Evolutionary conservation across 164 flowering plant species (phyloP).

Genomic region (Chimonanthus praecox): DNA sequence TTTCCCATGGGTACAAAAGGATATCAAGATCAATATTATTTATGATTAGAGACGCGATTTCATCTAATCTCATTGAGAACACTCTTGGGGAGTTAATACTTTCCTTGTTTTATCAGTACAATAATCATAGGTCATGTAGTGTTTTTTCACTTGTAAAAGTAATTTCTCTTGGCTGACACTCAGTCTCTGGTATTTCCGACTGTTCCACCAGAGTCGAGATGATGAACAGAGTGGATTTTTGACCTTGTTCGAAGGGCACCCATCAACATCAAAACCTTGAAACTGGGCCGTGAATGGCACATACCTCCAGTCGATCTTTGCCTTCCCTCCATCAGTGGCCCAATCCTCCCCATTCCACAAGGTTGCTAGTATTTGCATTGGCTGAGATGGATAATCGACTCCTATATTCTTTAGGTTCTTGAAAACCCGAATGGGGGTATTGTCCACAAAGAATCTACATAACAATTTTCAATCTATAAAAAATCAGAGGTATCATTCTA

Average conservation of each 20-base stretch:
- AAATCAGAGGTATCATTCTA: no score
- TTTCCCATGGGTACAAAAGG: neutral
- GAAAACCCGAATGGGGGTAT: slow-evolving; percentile 58
- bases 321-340: slow-evolving; percentile 67
- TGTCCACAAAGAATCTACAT: slow-evolving; percentile 59
- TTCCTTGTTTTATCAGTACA: slow-evolving; percentile 38
- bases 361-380: slow-evolving; percentile 52
- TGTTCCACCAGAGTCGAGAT: slow-evolving; percentile 46
- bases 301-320: slow-evolving; percentile 42
- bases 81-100: slow-evolving; percentile 41
- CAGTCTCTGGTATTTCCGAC: slow-evolving; percentile 24
- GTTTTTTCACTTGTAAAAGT: slow-evolving; percentile 22
- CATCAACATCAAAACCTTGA: slow-evolving; percentile 36
- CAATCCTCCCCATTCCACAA: slow-evolving; percentile 65
- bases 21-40: no score
- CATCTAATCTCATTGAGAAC: slow-evolving; percentile 13
- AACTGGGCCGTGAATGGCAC: slow-evolving; percentile 58
- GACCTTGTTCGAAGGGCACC: slow-evolving; percentile 24
- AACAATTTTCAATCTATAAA: no score
- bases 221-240: slow-evolving; percentile 13
- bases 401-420: slow-evolving; percentile 43
- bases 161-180: slow-evolving; percentile 12
- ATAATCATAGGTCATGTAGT: slow-evolving; percentile 52
- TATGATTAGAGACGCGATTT: neutral
- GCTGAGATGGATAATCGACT: slow-evolving; percentile 41